Evolutionary conservation across 1,139 yeast species (phyloP).

Genomic region (Scheffersomyces lignicola): DNA sequence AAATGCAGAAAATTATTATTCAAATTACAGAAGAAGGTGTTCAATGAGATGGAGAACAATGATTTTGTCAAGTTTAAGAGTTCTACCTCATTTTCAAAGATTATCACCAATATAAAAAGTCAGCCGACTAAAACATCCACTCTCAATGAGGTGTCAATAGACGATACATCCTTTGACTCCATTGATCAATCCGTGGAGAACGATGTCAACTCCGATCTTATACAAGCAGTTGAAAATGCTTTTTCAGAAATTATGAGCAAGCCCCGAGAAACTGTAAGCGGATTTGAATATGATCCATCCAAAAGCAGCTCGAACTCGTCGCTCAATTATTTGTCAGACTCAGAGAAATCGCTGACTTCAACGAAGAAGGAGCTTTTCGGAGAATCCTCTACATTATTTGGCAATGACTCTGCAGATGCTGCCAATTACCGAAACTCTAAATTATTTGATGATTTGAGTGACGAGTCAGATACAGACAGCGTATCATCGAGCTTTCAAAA

Average conservation of each 20-base stretch:
- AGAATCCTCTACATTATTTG: slow-evolving; percentile 26
- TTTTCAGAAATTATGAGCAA: slow-evolving; percentile 58
- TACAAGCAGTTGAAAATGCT: slow-evolving; percentile 71
- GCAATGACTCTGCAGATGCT: slow-evolving; percentile 15
- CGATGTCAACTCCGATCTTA: slow-evolving; percentile 42
- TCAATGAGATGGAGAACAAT: slow-evolving; percentile 44
- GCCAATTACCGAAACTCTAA: slow-evolving; percentile 21
- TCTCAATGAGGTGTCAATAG: background rate
- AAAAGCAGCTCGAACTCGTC: slow-evolving; percentile 3
- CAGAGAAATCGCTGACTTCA: slow-evolving; percentile 11
- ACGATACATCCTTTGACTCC: slow-evolving; percentile 3
- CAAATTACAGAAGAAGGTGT: slow-evolving; percentile 54
- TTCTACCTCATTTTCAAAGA: slow-evolving; percentile 3
- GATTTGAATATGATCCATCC: slow-evolving; percentile 6
- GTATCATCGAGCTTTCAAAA: slow-evolving; percentile 28
- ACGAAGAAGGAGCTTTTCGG: slow-evolving; percentile 42
- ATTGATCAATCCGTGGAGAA: slow-evolving; percentile 5
- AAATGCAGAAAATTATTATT: slow-evolving; percentile 60
- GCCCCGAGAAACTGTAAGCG: slow-evolving; percentile 7
- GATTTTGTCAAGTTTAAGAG: slow-evolving; percentile 59
- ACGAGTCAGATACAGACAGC: slow-evolving; percentile 34
- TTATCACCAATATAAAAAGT: slow-evolving; percentile 22
- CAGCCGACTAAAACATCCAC: background rate
- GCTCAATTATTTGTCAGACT: slow-evolving; percentile 11
- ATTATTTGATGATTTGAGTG: slow-evolving; percentile 38